Base-by-base conservation (phyloP, 306 rosid genomes). In the Cucurbita ficifolia region DNA sequence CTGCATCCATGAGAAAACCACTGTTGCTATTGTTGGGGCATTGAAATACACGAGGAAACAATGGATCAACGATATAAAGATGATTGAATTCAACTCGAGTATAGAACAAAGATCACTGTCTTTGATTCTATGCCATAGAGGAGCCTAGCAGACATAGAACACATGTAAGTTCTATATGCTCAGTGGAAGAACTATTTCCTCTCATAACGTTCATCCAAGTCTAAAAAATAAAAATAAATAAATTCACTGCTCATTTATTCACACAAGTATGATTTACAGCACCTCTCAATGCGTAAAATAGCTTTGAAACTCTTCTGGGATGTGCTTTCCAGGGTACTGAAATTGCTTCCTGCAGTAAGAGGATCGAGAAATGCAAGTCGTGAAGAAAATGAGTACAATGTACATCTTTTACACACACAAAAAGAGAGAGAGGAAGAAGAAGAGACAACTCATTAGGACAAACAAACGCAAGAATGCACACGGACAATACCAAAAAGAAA, bases 271-370 rank as follows among this genome's bases (percentile, higher is more conserved):
- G 60, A 60, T 60, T 82, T 22, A 81, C 45, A 82, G 12, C 51
- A 95, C 97, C 99, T 95, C 97, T 90, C 83, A 83, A 83, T 8
- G 99, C 96, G 76, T 89, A 95, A 84, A 83, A 91, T 21, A 91
- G 79, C 83, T 91, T 91, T 65, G 96, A 85, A 55, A 76, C 79
- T 85, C 76, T 91, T 80, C 81, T 76, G 53, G 85, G 96, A 84
- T 89, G 85, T 62, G 55, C 45, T 71, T 18, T 85, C 99, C 99
- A 95, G 74, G 91, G 92, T 50, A 95, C 88, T 19, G 88, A 89
- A 72, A 89, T 56, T 75, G 97, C 90, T 83, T 85, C 91, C 96
- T 95, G 87, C 29, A 76, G 76, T 11, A 49, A 64, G 46, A 79
- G 73, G 71, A 61, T 43, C 33, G 4, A 67, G 10, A 22, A 74